Base-by-base conservation (phyloP, 345 rosid genomes). In the Cardamine occulta region DNA sequence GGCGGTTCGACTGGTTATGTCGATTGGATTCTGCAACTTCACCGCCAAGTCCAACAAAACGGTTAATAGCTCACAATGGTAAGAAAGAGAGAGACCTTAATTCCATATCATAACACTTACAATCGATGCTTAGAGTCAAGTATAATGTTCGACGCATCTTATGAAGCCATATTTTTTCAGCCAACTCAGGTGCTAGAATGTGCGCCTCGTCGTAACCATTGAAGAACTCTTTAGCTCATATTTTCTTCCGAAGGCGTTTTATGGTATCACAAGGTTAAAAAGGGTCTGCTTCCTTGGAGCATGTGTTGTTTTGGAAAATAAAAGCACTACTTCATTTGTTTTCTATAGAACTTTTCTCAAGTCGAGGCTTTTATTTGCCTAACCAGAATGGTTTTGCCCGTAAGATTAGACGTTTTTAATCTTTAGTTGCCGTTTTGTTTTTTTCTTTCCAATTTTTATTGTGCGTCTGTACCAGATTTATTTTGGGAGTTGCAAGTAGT, bases 1-100 rank as follows among this genome's bases (percentile, higher is more conserved):
- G 90, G 90, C 1, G 97, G 97, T 63, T 73, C 85, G 24, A 85
- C 64, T 76, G 87, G 99, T 61, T 96, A 96, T 82, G 77, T 80
- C 14, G 96, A 93, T 77, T 96, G 98, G 99, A 74, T 93, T 54
- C 17, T 77, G 61, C 97, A 89, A 85, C 81, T 93, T 81, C 95
- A 96, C 59, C 91, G 97, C 35, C 96, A 91, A 79, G 84, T 89
- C 83, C 96, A 91, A 75, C 96, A 93, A 82, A 96, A 82, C 74
- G 81, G 89, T 11, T 91, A 60, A 56, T 70, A 82, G 39, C 51
- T 65, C 52, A 51, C 32, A 51, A 73, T 42, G 88, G 91, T 84
- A 82, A 79, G 45, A 28, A 79, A 72, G 34, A 49, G 19, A 72
- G 34, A 49, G 19, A 35, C 47, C 44, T 12, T 63, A 3, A 68